Percentiles rank a stretch among this genome's conserved stretches.
Evolutionary conservation across 306 rosid genomes (phyloP).

Genomic region (Potentilla sterilis): DNA sequence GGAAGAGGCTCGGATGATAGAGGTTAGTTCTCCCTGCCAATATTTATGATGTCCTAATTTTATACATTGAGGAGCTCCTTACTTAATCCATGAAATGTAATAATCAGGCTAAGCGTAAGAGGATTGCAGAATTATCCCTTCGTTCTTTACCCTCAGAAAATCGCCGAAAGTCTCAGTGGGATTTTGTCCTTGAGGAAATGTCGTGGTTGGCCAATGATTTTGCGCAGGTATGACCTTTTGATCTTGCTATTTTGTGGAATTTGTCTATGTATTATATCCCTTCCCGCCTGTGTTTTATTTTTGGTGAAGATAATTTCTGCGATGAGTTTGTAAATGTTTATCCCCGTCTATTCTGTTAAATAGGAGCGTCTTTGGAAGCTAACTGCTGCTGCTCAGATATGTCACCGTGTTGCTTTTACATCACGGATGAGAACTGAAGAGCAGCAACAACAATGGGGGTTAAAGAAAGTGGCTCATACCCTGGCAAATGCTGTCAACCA

Average conservation of each 20-base stretch:
- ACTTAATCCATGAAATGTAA: constrained; percentile 11
- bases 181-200: constrained; percentile 94
- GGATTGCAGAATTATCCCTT: constrained; percentile 82
- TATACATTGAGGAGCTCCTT: constrained; percentile 18
- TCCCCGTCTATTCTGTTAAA: background rate
- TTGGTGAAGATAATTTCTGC: constrained; percentile 1
- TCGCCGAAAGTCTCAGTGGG: constrained; percentile 80
- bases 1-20: constrained; percentile 80
- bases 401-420: constrained; percentile 60
- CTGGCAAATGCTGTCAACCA: constrained; percentile 88
- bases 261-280: background rate
- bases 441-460: constrained; percentile 44
- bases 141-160: constrained; percentile 51
- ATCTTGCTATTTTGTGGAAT: background rate
- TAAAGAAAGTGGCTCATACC: constrained; percentile 64
- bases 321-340: background rate
- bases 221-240: constrained; percentile 74
- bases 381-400: constrained; percentile 78
- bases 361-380: constrained; percentile 99
- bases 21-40: constrained; percentile 49
- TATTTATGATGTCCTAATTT: constrained; percentile 19
- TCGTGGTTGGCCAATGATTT: constrained; percentile 99
- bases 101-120: constrained; percentile 83
- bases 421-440: constrained; percentile 67
- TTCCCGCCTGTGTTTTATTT: background rate